These are phyloP conservation scores for Saccharomyces cerevisiae DNA, from an alignment of 805 yeast species.

Conservation along the genomic window DNA sequence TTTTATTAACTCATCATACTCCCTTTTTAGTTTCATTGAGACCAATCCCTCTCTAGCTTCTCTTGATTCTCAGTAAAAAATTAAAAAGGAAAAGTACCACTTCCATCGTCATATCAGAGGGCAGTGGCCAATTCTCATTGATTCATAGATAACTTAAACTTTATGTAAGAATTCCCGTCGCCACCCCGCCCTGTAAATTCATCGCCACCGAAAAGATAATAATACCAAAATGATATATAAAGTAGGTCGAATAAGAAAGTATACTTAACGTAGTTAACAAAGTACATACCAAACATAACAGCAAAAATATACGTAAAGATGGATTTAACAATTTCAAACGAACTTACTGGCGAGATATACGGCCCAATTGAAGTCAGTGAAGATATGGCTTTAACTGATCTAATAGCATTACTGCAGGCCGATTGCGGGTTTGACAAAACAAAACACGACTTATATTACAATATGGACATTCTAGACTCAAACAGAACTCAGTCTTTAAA, in stretches of 20 bases:
- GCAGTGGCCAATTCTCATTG: not conserved
- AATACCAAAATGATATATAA: not conserved
- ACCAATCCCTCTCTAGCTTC: not conserved
- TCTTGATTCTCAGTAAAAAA: not conserved
- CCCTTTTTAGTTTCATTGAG: not conserved
- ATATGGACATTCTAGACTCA: constrained; percentile 35
- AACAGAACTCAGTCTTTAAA: constrained; percentile 32
- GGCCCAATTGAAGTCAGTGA: constrained; percentile 52
- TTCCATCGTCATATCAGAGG: not conserved
- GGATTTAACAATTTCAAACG: constrained; percentile 47
- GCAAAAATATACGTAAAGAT: constrained; percentile 21
- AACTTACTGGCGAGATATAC: constrained; percentile 40
- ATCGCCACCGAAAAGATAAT: not conserved
- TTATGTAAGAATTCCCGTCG: not conserved
- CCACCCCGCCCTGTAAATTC: not conserved
- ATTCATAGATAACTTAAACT: not conserved
- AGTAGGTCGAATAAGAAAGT: not conserved
- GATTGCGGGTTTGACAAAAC: constrained; percentile 49
- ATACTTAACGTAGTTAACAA: not conserved
- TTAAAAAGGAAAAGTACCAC: not conserved
- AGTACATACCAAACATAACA: not conserved
- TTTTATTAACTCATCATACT: not conserved
- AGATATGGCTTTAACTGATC: constrained; percentile 56
- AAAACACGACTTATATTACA: constrained; percentile 42
- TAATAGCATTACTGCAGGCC: constrained; percentile 63